Base-by-base conservation (phyloP, 345 rosid genomes). In the Aquilaria malaccensis region DNA sequence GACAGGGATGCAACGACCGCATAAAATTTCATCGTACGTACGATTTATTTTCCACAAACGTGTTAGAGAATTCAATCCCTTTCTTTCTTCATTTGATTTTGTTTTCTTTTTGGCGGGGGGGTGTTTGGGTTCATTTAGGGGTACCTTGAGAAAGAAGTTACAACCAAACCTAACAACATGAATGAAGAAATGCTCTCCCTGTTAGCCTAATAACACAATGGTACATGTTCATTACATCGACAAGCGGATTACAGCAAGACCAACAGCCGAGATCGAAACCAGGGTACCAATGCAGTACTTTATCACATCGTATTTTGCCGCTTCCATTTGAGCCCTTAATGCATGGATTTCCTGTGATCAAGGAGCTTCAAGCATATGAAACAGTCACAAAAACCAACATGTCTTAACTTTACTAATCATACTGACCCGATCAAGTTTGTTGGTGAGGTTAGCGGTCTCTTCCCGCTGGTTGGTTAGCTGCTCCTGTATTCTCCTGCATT, bases 261-360 rank as follows among this genome's bases (percentile, higher is more conserved):
- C 96, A 55, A 83, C 88, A 22, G 98, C 97, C 52, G 90, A 84
- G 58, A 85, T 69, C 15, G 97, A 93, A 64, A 84, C 97, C n/a
- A 93, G 85, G 31, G 87, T 76, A 69, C 96, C 98, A 31, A 93
- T 84, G 77, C 94, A 89, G 72, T 87, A 93, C 72, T 93, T 93
- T 53, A 89, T 87, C 72, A 85, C 86, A 48, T 89, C 98, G 57
- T 85, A 89, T 60, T 93, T 87, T 59, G 89, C 97, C 32, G 81
- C 97, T 72, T 93, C 97, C 68, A 89, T 41, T 58, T 84, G 94
- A 14, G 98, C 97, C 73, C 85, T 85, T 63, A 92, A 69, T 29
- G 83, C 77, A 59, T 92, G 95, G 72, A 87, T 87, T 83, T 87
- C 98, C 98, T 89, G 85, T 22, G 22, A 22, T 22, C 22, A 22